phyloP scores from a whole-genome alignment of 2,329 filamentous ascomycete species.

The Pseudonectria foliicola region DNA sequence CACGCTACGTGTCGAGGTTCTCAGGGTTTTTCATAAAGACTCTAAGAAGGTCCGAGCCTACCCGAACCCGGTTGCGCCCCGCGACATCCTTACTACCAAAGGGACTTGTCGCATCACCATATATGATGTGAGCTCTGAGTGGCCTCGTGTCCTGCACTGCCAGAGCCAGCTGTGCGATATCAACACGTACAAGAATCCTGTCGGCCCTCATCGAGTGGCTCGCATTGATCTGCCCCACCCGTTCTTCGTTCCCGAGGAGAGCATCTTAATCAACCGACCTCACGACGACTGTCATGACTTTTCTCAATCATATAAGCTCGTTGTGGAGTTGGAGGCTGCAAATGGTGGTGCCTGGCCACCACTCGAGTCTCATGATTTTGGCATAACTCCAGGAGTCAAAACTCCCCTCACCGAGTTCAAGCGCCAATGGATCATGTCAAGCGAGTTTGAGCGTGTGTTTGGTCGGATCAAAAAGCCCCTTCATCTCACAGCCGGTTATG shows the following conservation, averaged over 20 bases:
- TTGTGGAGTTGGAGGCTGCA: conserved; percentile 46
- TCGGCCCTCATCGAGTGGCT: conserved; percentile 38
- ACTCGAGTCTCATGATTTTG: conserved; percentile 30
- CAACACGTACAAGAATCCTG: conserved; percentile 41
- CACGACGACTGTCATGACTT: conserved; percentile 41
- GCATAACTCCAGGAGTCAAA: conserved; percentile 15
- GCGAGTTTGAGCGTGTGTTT: conserved; percentile 35
- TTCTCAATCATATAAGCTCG: conserved; percentile 42
- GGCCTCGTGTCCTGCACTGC: conserved; percentile 41
- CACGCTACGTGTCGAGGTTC: conserved; percentile 44
- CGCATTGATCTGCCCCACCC: conserved; percentile 41
- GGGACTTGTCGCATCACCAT: conserved; percentile 33
- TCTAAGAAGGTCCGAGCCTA: conserved; percentile 29
- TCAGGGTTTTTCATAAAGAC: conserved; percentile 46
- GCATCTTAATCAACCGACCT: conserved; percentile 41
- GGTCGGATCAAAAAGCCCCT: conserved; percentile 33
- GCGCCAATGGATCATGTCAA: conserved; percentile 33
- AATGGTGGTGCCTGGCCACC: conserved; percentile 47
- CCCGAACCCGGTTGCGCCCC: conserved; percentile 22
- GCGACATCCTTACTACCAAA: conserved; percentile 25
- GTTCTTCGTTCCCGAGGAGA: conserved; percentile 46
- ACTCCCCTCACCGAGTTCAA: conserved; percentile 13
- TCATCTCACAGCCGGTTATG: conserved; percentile 20
- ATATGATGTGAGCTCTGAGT: conserved; percentile 27
- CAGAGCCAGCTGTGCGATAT: conserved; percentile 49